Percentiles rank a stretch among this genome's conserved stretches.
phyloP scores from a whole-genome alignment of 1,139 yeast species.

The Yamadazyma diospyri region DNA sequence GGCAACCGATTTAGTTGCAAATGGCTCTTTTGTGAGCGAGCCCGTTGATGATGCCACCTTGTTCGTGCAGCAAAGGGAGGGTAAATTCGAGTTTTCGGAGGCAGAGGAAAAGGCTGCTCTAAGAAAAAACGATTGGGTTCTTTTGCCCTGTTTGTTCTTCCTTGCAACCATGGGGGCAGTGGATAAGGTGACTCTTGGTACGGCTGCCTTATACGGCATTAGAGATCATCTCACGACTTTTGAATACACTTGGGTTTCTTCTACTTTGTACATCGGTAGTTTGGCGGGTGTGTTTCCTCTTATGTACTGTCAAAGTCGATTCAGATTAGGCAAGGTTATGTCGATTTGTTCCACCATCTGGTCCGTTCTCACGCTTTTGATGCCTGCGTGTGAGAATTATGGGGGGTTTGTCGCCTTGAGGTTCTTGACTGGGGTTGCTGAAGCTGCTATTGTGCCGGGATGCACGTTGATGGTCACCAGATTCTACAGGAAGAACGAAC shows the following conservation, averaged over 20 bases:
- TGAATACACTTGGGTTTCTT: constrained; percentile 42
- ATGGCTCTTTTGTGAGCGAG: constrained; percentile 2
- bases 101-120: constrained; percentile 24
- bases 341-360: constrained; percentile 23
- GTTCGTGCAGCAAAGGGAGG: constrained; percentile 14
- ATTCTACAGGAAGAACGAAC: constrained; percentile 26
- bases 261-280: constrained; percentile 45
- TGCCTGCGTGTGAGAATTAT: constrained; percentile 25
- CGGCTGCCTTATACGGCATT: constrained; percentile 31
- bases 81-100: constrained; percentile 13
- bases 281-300: constrained; percentile 42
- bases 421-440: constrained; percentile 31
- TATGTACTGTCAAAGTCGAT: constrained; percentile 24
- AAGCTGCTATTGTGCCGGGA: constrained; percentile 40
- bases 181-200: constrained; percentile 32
- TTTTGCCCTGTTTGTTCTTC: constrained; percentile 30
- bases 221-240: constrained; percentile 28
- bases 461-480: constrained; percentile 29
- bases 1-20: no score
- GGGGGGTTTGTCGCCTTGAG: constrained; percentile 31
- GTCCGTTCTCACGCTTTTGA: constrained; percentile 25
- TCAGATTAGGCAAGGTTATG: constrained; percentile 27
- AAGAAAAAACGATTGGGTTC: constrained; percentile 32
- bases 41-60: constrained; percentile 16
- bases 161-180: constrained; percentile 39